Evolutionary conservation across 2,329 filamentous ascomycete genomes (phyloP), one percentile per base, ranked within the genome.

Genomic region (Achaetomium macrosporum): DNA sequence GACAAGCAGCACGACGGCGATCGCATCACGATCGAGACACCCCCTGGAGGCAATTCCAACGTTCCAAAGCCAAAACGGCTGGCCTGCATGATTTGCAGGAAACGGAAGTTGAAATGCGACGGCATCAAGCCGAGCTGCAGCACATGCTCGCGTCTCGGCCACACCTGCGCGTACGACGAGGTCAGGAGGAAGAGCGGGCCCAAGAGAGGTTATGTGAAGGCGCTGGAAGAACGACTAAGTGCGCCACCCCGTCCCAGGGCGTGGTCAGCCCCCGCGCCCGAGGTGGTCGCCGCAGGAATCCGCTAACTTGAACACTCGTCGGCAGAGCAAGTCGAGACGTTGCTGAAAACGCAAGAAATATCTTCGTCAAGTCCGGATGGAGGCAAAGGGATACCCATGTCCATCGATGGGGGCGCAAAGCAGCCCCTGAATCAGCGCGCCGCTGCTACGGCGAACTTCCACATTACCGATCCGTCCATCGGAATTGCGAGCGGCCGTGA

Each of bases 201-300:
- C 2, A 96, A 96, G 75, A 81, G 91, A 66, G 91, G 91, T 63
- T 96, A 96, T 67, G 91, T 96, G 57, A 96, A 96, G 75, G 86
- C 90, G 55, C 73, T 97, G 61, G 93, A 97, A 71, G 91, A 95
- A 68, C 82, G 93, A 68, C 73, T 99, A 65, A 91, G 90, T 95
- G 77, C 73, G 87, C 73, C 8, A 11, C 5, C 15, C 50, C 36
- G 12, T 31, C 20, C 25, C 42, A 19, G 2, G 17, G 7, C 12
- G 12, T 9, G 25, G 25, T 25, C 25, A 25, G 9, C 15, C 6
- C 4, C 25, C 12, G 11, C 12, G 40, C 7, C 15, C 1, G 13
- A 5, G 20, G 9, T 15, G 11, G 12, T 42, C 41, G 41, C 25
- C 4, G 25, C 25, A 25, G 19, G 20, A 29, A 11, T 19, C 30